Evolutionary conservation across 1,284 basidiomycete species (phyloP).

Genomic region (Ustilago shanxiensis): DNA sequence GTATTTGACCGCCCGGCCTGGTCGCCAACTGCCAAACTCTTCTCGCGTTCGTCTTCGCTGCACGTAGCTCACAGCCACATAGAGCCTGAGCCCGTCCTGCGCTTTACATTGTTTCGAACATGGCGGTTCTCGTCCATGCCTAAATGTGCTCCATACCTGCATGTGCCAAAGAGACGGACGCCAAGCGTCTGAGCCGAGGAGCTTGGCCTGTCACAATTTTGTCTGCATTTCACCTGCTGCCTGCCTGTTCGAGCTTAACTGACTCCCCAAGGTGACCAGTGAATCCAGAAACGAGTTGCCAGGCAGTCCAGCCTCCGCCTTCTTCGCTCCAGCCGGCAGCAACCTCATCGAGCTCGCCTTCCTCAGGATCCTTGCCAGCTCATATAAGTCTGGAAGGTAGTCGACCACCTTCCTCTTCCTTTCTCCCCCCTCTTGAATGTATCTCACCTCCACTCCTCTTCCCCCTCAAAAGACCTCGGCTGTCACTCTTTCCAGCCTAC

Average conservation of each 20-base stretch:
- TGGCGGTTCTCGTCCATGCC: background rate
- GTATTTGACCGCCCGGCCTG: background rate
- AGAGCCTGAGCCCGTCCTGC: background rate
- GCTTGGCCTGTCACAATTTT: slow-evolving; percentile 9
- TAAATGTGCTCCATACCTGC: background rate
- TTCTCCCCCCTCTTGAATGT: slow-evolving; percentile 6
- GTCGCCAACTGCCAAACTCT: background rate
- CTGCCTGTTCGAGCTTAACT: background rate
- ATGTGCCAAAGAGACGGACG: slow-evolving; percentile 8
- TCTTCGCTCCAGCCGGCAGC: background rate
- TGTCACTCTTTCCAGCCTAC: slow-evolving; percentile 50
- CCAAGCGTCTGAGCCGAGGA: slow-evolving; percentile 15
- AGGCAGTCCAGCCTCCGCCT: background rate
- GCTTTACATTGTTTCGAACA: slow-evolving; percentile 2
- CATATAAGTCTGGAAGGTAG: slow-evolving; percentile 28
- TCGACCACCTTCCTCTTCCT: background rate
- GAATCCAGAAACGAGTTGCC: background rate
- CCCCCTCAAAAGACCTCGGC: no score
- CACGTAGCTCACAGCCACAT: background rate
- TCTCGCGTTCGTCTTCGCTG: background rate
- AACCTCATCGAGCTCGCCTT: background rate
- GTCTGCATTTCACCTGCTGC: background rate
- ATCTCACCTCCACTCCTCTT: slow-evolving; percentile 15
- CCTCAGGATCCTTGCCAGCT: background rate
- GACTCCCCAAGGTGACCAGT: slow-evolving; percentile 2